Conservation (phyloP, 371 early-diverging fungal genomes). For the Actinomortierella ambigua region DNA sequence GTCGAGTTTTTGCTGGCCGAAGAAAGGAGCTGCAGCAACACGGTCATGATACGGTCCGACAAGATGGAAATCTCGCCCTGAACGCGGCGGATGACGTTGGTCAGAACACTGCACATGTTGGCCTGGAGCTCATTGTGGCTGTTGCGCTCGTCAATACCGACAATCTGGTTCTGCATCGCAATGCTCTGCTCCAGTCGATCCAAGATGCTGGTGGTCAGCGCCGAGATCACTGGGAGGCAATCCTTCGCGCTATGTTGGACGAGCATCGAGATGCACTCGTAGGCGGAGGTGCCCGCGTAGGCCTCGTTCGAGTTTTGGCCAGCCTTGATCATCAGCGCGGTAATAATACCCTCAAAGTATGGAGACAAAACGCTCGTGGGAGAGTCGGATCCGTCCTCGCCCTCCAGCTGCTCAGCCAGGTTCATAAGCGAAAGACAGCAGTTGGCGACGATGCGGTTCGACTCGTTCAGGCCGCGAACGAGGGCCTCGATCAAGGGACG, state of each 20-base stretch:
- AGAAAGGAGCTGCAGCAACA: constrained; percentile 69
- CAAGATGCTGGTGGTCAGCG: constrained; percentile 73
- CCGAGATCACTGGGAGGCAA: constrained; percentile 72
- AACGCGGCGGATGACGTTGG: constrained; percentile 79
- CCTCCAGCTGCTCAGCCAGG: constrained; percentile 78
- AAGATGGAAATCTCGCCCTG: constrained; percentile 68
- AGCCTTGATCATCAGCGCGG: constrained; percentile 77
- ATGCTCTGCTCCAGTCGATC: constrained; percentile 78
- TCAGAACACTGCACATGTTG: constrained; percentile 87
- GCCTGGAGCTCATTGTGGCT: constrained; percentile 86
- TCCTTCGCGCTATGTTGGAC: constrained; percentile 76
- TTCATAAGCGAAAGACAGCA: constrained; percentile 90
- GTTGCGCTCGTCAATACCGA: constrained; percentile 81
- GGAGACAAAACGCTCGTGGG: constrained; percentile 75
- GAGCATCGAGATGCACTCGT: constrained; percentile 89
- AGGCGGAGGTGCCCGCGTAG: constrained; percentile 88
- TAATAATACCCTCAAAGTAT: constrained; percentile 81
- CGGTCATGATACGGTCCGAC: constrained; percentile 90
- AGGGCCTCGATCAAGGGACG: constrained; percentile 77
- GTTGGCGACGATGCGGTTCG: constrained; percentile 87
- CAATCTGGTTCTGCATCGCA: constrained; percentile 66
- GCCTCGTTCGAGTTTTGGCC: constrained; percentile 72
- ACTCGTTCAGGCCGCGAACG: constrained; percentile 81
- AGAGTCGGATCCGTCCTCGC: constrained; percentile 53
- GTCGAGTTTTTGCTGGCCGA: constrained; percentile 79